Evolutionary conservation across 306 rosid genomes (phyloP).

Genomic region (Rosa persica): DNA sequence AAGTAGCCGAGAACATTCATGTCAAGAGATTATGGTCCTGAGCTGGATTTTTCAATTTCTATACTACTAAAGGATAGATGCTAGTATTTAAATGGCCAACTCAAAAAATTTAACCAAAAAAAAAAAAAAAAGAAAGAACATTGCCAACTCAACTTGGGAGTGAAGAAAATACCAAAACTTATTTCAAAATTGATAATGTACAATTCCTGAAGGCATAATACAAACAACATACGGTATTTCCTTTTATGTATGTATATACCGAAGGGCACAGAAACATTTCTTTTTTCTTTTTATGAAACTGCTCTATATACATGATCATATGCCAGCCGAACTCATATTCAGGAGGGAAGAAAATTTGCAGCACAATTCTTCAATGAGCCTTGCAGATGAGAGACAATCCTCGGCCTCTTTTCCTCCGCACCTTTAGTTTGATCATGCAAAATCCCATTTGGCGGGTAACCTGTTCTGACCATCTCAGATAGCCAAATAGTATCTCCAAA

Average conservation of each 20-base stretch:
- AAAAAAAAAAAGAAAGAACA: background rate
- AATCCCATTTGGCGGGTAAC: conserved; percentile 37
- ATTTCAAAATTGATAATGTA: conserved; percentile 85
- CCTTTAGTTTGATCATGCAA: conserved; percentile 34
- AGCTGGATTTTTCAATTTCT: background rate
- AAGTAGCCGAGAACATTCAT: background rate
- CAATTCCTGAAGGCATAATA: conserved; percentile 51
- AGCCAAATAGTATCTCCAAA: conserved; percentile 47
- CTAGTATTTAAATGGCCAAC: background rate
- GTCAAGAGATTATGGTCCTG: background rate
- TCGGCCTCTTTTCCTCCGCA: conserved; percentile 40
- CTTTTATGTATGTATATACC: conserved; percentile 51
- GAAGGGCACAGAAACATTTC: conserved; percentile 32
- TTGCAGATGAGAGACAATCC: conserved; percentile 34
- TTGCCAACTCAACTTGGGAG: conserved; percentile 1
- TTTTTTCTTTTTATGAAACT: conserved; percentile 27
- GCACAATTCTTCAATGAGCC: conserved; percentile 42
- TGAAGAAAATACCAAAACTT: conserved; percentile 40
- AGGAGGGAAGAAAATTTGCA: conserved; percentile 24
- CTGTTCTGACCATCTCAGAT: conserved; percentile 40
- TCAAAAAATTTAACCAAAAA: background rate
- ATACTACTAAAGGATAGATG: background rate
- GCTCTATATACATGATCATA: conserved; percentile 58
- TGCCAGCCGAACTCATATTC: conserved; percentile 53
- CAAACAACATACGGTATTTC: conserved; percentile 21